phyloP scores from a whole-genome alignment of 2,329 filamentous ascomycete species.

The Microcera coccophila region DNA sequence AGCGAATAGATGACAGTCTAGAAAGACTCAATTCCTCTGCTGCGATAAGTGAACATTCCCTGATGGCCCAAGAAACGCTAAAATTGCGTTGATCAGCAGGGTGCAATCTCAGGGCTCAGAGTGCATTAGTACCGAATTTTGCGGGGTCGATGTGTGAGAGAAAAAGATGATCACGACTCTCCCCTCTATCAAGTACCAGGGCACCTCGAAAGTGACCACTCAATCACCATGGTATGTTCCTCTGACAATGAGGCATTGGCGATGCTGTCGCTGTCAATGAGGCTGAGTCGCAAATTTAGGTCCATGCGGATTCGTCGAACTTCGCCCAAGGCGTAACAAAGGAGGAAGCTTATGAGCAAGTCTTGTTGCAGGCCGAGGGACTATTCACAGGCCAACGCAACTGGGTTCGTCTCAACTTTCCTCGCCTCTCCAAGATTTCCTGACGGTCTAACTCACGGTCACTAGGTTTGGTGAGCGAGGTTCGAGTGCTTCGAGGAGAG shows the following conservation, averaged over 20 bases:
- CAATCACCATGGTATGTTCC: background rate
- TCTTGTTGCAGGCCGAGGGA: slow-evolving; percentile 65
- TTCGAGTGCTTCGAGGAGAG: background rate
- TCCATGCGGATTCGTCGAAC: slow-evolving; percentile 75
- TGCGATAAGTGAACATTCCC: too few species aligned
- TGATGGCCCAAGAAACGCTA: too few species aligned
- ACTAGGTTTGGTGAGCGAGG: slow-evolving; percentile 26
- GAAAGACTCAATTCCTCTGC: too few species aligned
- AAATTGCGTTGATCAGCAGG: too few species aligned
- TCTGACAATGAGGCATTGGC: slow-evolving; percentile 9
- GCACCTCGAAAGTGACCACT: too few species aligned
- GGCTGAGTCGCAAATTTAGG: slow-evolving; percentile 39
- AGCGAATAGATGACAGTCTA: too few species aligned
- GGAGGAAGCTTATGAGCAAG: slow-evolving; percentile 68
- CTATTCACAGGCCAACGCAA: slow-evolving; percentile 71
- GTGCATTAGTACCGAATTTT: too few species aligned
- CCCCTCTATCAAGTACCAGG: too few species aligned
- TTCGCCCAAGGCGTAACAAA: slow-evolving; percentile 66
- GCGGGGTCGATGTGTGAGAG: too few species aligned
- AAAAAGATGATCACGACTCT: too few species aligned
- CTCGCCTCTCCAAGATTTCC: slow-evolving; percentile 6
- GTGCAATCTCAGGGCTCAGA: too few species aligned
- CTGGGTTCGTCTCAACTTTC: slow-evolving; percentile 64
- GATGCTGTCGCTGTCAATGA: background rate
- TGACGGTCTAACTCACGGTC: slow-evolving; percentile 8